Percentiles rank a stretch among this genome's conserved stretches.
Conservation (phyloP, 495 filamentous ascomycete genomes). For the Clavariopsis aquatica region DNA sequence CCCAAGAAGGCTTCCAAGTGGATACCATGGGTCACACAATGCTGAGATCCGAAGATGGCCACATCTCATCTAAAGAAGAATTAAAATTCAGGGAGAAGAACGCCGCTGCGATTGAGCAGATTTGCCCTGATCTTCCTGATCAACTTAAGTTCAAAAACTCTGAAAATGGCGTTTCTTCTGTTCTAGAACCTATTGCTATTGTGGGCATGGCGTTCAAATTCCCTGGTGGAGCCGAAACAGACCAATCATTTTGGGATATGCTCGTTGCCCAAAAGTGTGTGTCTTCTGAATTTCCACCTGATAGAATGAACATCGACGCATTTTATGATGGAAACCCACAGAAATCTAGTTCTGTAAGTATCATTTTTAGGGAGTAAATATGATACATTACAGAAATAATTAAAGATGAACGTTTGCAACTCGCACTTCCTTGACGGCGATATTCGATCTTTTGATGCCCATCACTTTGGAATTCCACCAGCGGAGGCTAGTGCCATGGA, state of each 20-base stretch:
- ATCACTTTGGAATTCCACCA: constrained; percentile 10
- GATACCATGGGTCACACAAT: no score
- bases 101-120: no score
- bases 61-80: no score
- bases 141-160: no score
- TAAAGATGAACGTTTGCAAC: neutral
- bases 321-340: constrained; percentile 6
- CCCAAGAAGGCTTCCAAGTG: no score
- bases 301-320: constrained; percentile 14
- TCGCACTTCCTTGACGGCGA: constrained; percentile 5
- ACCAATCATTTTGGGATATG: neutral
- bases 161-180: no score
- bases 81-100: no score
- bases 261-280: neutral
- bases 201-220: constrained; percentile 1
- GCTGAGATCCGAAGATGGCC: no score
- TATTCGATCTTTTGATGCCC: constrained; percentile 13
- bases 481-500: constrained; percentile 13
- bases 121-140: no score
- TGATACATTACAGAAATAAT: neutral
- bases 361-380: neutral
- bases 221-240: neutral
- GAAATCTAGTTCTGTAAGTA: neutral
- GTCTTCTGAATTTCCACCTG: neutral
- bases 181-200: constrained; percentile 20